phyloP scores from a whole-genome alignment of 164 flowering plant genomes.

The Sextonia rubra region DNA sequence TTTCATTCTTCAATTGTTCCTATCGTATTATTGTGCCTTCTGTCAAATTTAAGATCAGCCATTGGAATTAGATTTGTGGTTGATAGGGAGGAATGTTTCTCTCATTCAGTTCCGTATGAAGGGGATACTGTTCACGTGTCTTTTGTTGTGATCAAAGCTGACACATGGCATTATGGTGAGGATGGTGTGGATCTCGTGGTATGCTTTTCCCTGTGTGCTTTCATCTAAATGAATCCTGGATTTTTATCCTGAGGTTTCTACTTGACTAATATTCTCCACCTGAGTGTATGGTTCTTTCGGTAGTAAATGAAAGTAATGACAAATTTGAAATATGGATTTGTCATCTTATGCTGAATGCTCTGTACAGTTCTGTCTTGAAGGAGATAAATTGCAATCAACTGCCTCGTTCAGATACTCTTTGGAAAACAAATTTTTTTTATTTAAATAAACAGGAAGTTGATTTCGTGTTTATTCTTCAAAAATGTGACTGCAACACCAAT shows the following conservation, averaged over 20 bases:
- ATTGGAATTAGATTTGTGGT: conserved; percentile 78
- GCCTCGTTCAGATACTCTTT: neutral
- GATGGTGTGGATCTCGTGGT: conserved; percentile 95
- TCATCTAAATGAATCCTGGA: neutral
- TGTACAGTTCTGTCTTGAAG: neutral
- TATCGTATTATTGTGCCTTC: conserved; percentile 12
- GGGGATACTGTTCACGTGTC: conserved; percentile 79
- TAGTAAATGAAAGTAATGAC: too few relatives aligned
- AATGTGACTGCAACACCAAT: neutral
- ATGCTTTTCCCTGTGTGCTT: conserved; percentile 18
- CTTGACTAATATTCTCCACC: neutral
- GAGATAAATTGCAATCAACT: neutral
- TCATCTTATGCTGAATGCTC: neutral
- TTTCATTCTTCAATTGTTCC: conserved; percentile 6
- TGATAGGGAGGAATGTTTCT: conserved; percentile 88
- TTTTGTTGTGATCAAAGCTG: conserved; percentile 83
- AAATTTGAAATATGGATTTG: neutral
- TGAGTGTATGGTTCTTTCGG: too few relatives aligned
- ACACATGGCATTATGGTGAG: conserved; percentile 64
- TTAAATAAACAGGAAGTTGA: neutral
- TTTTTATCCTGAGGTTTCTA: neutral
- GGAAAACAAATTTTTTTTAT: neutral
- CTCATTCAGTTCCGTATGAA: conserved; percentile 69
- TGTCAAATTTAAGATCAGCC: conserved; percentile 26
- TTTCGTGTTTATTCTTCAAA: neutral